These are phyloP conservation scores for Tolypocladium album DNA, from an alignment of 2,329 filamentous ascomycete genomes.

Conservation along the genomic window DNA sequence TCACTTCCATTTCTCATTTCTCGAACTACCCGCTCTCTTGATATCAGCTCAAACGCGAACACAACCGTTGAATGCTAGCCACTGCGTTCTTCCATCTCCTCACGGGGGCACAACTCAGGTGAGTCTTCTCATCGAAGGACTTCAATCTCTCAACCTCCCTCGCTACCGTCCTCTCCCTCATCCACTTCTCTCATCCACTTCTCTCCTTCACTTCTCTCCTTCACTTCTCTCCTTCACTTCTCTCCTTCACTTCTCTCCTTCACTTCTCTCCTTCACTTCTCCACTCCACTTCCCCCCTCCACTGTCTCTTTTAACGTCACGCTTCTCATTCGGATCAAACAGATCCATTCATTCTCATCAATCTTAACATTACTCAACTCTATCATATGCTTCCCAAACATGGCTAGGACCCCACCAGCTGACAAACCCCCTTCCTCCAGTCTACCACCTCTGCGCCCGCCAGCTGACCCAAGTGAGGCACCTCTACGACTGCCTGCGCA, in stretches of 20 bases:
- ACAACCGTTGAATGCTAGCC: no score
- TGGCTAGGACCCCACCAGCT: background rate
- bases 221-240: background rate
- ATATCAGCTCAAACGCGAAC: background rate
- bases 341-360: background rate
- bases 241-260: background rate
- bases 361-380: background rate
- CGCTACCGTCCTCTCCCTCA: background rate
- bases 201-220: no score
- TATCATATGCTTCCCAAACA: background rate
- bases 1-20: background rate
- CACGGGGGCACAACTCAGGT: background rate
- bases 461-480: background rate
- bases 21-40: background rate
- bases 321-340: background rate
- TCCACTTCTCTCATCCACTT: background rate
- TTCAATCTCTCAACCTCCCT: background rate
- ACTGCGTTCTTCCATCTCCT: no score
- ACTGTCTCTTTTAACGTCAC: background rate
- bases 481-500: background rate
- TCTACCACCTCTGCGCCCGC: constrained; percentile 1
- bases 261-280: no score
- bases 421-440: background rate
- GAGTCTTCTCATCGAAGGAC: background rate
- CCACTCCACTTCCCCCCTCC: background rate